phyloP scores from a whole-genome alignment of 2,329 filamentous ascomycete genomes.

The Hymenoscyphus fraxineus region DNA sequence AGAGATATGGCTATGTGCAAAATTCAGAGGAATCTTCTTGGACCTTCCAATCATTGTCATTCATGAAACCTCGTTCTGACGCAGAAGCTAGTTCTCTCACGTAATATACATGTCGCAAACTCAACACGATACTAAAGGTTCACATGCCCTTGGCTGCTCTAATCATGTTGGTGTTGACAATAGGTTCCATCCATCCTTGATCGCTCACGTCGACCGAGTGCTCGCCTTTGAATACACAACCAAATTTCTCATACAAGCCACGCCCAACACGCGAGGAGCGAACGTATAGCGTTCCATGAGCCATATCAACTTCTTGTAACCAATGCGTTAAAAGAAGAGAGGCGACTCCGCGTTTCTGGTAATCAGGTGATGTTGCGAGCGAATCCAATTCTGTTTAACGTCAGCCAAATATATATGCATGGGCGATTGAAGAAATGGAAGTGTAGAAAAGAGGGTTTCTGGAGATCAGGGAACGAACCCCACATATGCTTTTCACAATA shows the following conservation, averaged over 20 bases:
- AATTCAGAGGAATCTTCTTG: too few relatives aligned
- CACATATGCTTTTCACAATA: constrained; percentile 11
- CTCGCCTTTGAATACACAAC: constrained; percentile 8
- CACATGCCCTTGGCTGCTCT: constrained; percentile 11
- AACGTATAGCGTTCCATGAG: constrained; percentile 11
- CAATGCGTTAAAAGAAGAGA: constrained; percentile 11
- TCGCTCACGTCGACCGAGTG: constrained; percentile 11
- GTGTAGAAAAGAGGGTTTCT: background rate
- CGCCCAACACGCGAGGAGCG: constrained; percentile 8
- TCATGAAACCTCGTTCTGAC: too few relatives aligned
- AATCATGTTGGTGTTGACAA: constrained; percentile 12
- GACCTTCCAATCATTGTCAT: too few relatives aligned
- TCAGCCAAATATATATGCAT: background rate
- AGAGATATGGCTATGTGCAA: too few relatives aligned
- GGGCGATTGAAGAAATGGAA: too few relatives aligned
- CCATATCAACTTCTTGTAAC: constrained; percentile 10
- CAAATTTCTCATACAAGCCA: constrained; percentile 11
- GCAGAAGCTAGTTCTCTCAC: background rate
- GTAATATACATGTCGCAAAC: background rate
- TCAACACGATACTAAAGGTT: background rate
- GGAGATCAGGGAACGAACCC: background rate
- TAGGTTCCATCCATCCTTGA: constrained; percentile 8
- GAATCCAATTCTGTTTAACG: background rate
- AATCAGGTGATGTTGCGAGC: constrained; percentile 9
- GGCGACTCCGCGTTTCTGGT: constrained; percentile 9